Conservation (phyloP, 345 rosid genomes). For the Noccaea bulbosa region DNA sequence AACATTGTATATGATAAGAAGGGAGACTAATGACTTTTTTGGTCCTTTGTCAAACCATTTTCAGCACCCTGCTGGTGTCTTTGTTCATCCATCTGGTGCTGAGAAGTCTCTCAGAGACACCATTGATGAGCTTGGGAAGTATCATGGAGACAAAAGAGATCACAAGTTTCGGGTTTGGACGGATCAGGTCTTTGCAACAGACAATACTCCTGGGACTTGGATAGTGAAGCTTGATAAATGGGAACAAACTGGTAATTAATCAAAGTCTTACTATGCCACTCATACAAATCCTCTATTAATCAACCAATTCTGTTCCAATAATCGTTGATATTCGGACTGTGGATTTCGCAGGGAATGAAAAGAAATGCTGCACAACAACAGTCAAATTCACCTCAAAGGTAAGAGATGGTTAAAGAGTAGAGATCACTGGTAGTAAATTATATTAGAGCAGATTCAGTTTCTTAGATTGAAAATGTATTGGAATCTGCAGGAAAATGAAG, state of each 20-base stretch:
- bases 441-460: conserved; percentile 11
- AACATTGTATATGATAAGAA: not conserved
- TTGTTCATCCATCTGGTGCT: conserved; percentile 74
- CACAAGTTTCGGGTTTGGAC: conserved; percentile 77
- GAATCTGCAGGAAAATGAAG: conserved; percentile 48
- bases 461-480: conserved; percentile 22
- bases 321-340: no score
- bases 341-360: conserved; percentile 58
- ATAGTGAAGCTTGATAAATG: conserved; percentile 73
- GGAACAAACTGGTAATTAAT: conserved; percentile 75
- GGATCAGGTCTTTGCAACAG: conserved; percentile 62
- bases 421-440: not conserved
- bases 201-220: conserved; percentile 64
- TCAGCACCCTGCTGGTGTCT: conserved; percentile 63
- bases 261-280: no score
- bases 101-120: conserved; percentile 64
- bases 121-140: conserved; percentile 55
- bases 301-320: not conserved
- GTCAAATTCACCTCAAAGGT: conserved; percentile 58
- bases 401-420: conserved; percentile 24
- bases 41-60: conserved; percentile 3
- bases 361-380: conserved; percentile 61
- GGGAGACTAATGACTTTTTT: conserved; percentile 17
- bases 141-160: conserved; percentile 74
- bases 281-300: not conserved